Conservation (phyloP, 2,329 filamentous ascomycete genomes). For the Apiospora sp. region DNA sequence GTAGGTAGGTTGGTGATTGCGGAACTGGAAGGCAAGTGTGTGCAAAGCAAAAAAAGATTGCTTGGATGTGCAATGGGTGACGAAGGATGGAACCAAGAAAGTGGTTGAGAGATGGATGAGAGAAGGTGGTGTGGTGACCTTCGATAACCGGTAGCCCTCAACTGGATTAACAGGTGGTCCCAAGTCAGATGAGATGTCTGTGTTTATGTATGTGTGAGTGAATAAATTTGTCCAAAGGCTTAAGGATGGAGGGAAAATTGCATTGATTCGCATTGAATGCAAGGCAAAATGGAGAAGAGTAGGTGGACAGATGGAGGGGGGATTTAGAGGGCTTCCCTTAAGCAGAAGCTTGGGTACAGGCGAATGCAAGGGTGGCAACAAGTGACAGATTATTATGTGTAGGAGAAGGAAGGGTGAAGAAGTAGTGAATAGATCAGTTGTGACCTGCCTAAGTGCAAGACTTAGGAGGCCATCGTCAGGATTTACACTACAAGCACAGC, state of each 20-base stretch:
- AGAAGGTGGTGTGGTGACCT: neutral
- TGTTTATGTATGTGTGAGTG: neutral
- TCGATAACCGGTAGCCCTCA: neutral
- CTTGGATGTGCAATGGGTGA: neutral
- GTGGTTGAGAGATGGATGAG: neutral
- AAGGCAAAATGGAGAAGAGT: neutral
- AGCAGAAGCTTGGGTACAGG: neutral
- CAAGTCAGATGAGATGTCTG: neutral
- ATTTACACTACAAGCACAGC: neutral
- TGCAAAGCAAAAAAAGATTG: neutral
- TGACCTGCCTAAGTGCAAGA: neutral
- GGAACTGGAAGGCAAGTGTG: neutral
- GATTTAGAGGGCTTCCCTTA: neutral
- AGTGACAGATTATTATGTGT: neutral
- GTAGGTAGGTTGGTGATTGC: neutral
- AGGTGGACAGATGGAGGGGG: neutral
- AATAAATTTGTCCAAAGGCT: neutral
- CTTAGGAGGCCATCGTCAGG: neutral
- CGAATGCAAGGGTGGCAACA: neutral
- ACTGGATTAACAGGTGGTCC: neutral
- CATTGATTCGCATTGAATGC: neutral
- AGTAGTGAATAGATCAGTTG: neutral
- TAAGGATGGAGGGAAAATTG: neutral
- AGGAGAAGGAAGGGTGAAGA: neutral
- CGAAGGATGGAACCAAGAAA: neutral